A percentile compares a stretch with the other conserved stretches of the same genome.
These are phyloP conservation scores for Durusdinium trenchii DNA, from an alignment of 73 alveolate genomes.

Conservation along the genomic window DNA sequence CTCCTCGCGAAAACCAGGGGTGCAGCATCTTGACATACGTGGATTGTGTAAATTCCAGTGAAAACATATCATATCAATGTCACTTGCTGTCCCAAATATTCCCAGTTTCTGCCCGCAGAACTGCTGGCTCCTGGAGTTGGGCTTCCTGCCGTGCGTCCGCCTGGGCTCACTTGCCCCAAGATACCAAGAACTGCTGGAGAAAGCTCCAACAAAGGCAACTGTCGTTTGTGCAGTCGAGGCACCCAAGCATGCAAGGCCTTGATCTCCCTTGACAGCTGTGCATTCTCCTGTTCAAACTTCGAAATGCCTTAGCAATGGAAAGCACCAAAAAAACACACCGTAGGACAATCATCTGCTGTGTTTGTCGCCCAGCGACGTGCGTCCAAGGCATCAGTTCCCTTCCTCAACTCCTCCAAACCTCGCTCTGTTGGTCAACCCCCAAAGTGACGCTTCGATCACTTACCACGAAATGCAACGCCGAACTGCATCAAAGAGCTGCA, in stretches of 20 bases:
- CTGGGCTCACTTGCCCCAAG: not conserved
- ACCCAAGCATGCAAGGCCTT: slow-evolving; percentile 2
- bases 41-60: not conserved
- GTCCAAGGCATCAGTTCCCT: not conserved
- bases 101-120: not conserved
- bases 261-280: not conserved
- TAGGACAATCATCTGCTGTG: not conserved
- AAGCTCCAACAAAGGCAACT: not conserved
- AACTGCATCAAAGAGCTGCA: too few species aligned
- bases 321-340: too few species aligned
- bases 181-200: not conserved
- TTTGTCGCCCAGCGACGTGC: not conserved
- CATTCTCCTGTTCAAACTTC: slow-evolving; percentile 5
- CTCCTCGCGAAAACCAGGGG: not conserved
- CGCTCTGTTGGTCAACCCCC: too few species aligned
- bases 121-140: not conserved
- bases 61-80: not conserved
- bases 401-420: not conserved
- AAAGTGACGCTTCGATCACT: too few species aligned
- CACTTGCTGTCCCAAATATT: not conserved
- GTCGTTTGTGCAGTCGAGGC: not conserved
- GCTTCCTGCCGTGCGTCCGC: not conserved
- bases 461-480: too few species aligned
- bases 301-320: not conserved
- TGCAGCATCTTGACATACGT: not conserved